Evolutionary conservation across 2,329 filamentous ascomycete genomes (phyloP).

Genomic region (Aspergillus sp.): DNA sequence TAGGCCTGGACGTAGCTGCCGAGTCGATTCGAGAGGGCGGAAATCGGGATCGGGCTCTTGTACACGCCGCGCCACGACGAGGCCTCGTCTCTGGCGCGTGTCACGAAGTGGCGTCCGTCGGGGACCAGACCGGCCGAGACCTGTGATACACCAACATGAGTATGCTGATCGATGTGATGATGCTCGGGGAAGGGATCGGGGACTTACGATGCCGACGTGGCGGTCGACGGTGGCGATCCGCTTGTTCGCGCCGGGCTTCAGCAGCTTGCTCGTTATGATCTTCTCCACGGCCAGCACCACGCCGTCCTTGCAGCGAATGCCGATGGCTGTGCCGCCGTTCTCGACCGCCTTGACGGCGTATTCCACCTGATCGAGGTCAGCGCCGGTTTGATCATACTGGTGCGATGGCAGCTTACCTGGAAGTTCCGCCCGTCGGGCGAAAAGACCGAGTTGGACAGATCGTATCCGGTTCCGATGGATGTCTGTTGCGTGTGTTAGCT

Average conservation of each 20-base stretch:
- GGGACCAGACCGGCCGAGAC: conserved; percentile 92
- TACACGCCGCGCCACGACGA: conserved; percentile 87
- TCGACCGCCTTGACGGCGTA: conserved; percentile 99
- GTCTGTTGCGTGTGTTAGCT: conserved; percentile 58
- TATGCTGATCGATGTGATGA: neutral
- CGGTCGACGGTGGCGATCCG: conserved; percentile 92
- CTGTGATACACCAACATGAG: conserved; percentile 48
- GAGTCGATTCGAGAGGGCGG: conserved; percentile 87
- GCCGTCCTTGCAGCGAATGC: conserved; percentile 95
- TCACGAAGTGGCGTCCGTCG: conserved; percentile 92
- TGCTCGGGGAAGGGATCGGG: neutral
- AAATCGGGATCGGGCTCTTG: conserved; percentile 88
- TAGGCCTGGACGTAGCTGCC: conserved; percentile 96
- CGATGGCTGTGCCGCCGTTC: conserved; percentile 93
- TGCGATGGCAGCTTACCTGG: conserved; percentile 59
- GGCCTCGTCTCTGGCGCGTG: conserved; percentile 90
- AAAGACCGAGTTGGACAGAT: conserved; percentile 99
- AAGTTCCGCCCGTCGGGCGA: conserved; percentile 98
- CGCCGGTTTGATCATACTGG: neutral
- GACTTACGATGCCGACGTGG: conserved; percentile 84
- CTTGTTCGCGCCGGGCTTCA: conserved; percentile 95
- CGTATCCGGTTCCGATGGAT: conserved; percentile 99
- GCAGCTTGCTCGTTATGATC: conserved; percentile 89
- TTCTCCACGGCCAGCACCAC: conserved; percentile 97
- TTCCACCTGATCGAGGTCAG: conserved; percentile 61